Conservation (phyloP, 108 stramenopile species). For the Cyclotella cryptica region DNA sequence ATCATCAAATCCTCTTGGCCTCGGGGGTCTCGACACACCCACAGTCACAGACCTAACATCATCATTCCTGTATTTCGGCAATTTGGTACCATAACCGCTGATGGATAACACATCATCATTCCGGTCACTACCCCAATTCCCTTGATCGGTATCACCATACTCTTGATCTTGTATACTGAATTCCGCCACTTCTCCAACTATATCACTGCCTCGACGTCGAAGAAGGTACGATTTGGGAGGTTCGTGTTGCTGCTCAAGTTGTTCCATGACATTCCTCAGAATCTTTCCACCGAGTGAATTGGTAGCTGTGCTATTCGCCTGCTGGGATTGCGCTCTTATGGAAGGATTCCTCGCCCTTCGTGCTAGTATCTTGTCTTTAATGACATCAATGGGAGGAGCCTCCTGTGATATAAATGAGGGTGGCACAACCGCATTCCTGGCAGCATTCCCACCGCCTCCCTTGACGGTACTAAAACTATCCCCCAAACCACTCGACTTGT, state of each 20-base stretch:
- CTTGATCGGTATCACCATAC: neutral
- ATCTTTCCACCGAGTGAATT: neutral
- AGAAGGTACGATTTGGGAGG: too few species aligned
- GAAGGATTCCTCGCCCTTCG: conserved; percentile 22
- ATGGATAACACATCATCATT: neutral
- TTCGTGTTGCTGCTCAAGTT: neutral
- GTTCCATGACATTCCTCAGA: neutral
- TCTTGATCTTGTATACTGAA: neutral
- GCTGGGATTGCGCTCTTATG: neutral
- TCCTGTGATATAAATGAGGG: conserved; percentile 10
- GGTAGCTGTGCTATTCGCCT: neutral
- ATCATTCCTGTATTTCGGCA: neutral
- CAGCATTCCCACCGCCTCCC: neutral
- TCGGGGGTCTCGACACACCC: neutral
- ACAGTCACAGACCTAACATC: conserved; percentile 1
- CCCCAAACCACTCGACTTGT: conserved; percentile 7
- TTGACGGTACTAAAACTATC: neutral
- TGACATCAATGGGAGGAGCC: conserved; percentile 7
- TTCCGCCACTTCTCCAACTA: conserved; percentile 6
- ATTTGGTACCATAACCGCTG: neutral
- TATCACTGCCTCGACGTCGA: neutral
- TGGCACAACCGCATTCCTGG: neutral
- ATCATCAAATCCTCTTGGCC: neutral
- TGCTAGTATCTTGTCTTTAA: conserved; percentile 26
- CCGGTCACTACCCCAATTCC: neutral